A percentile compares a stretch with the other conserved stretches of the same genome.
These are phyloP conservation scores for Stephanodiscus triporus DNA, from an alignment of 108 stramenopile species.

Conservation along the genomic window DNA sequence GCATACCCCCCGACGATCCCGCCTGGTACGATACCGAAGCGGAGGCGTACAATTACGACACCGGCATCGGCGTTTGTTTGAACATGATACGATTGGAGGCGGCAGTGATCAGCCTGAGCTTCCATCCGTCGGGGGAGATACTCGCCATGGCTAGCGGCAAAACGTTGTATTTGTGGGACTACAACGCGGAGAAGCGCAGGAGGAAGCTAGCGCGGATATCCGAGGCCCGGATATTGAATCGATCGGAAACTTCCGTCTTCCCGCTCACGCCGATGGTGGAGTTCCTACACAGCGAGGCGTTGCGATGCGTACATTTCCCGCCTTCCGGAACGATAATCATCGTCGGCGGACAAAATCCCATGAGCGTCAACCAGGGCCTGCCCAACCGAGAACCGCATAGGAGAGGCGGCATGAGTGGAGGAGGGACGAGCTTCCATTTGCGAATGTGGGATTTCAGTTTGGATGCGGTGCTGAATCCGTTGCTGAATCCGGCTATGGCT, in stretches of 20 bases:
- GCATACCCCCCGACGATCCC: slow-evolving; percentile 50
- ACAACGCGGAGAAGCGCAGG: slow-evolving; percentile 52
- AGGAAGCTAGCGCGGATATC: slow-evolving; percentile 21
- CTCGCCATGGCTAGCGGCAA: slow-evolving; percentile 92
- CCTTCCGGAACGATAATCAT: slow-evolving; percentile 82
- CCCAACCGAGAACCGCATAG: slow-evolving; percentile 14
- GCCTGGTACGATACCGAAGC: slow-evolving; percentile 48
- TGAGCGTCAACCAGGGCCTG: slow-evolving; percentile 40
- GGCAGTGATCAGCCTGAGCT: slow-evolving; percentile 93
- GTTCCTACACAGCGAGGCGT: slow-evolving; percentile 37
- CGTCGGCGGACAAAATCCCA: slow-evolving; percentile 88
- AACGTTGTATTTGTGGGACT: slow-evolving; percentile 93
- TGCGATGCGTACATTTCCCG: slow-evolving; percentile 95
- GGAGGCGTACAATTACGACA: slow-evolving; percentile 48
- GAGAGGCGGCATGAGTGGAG: slow-evolving; percentile 49
- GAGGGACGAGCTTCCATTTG: slow-evolving; percentile 77
- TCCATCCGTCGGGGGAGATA: slow-evolving; percentile 90
- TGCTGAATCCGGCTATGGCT: background rate
- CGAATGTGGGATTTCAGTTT: slow-evolving; percentile 83
- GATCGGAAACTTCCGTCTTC: slow-evolving; percentile 26
- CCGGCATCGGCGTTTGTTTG: slow-evolving; percentile 60
- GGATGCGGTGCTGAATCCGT: slow-evolving; percentile 53
- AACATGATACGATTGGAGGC: slow-evolving; percentile 83
- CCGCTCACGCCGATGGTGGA: slow-evolving; percentile 41
- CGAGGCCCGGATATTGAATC: slow-evolving; percentile 31